Conservation (phyloP, 2,329 filamentous ascomycete species). For the Claviceps purpurea region DNA sequence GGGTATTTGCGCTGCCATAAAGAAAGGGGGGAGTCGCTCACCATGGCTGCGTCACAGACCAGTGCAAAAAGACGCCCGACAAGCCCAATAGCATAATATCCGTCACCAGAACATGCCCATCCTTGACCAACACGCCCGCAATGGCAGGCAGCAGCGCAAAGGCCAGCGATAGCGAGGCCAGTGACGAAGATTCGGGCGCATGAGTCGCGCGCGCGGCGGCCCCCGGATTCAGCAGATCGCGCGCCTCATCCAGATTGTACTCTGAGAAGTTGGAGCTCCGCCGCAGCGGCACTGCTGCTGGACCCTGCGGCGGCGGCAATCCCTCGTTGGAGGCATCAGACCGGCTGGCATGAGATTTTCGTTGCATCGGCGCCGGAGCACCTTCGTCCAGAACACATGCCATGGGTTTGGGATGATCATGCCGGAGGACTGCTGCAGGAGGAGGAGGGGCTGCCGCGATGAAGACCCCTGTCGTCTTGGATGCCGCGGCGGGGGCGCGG, state of each 20-base stretch:
- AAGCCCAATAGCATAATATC: constrained; percentile 71
- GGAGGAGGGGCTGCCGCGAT: constrained; percentile 12
- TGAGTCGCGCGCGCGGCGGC: constrained; percentile 25
- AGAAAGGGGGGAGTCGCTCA: constrained; percentile 25
- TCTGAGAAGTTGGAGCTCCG: constrained; percentile 72
- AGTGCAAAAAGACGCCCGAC: constrained; percentile 78
- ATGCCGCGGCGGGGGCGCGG: neutral
- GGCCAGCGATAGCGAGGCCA: constrained; percentile 68
- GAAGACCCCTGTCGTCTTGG: constrained; percentile 4
- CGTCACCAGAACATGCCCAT: constrained; percentile 71
- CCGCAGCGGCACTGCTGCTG: constrained; percentile 27
- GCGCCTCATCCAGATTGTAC: constrained; percentile 55
- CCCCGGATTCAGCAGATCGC: constrained; percentile 47
- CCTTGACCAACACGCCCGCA: constrained; percentile 72
- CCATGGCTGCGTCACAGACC: constrained; percentile 86
- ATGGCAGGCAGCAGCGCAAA: constrained; percentile 77
- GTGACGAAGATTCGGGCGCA: constrained; percentile 46
- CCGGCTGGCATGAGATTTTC: constrained; percentile 8
- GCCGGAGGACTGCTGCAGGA: constrained; percentile 20
- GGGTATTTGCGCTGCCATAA: too few species aligned
- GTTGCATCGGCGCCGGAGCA: constrained; percentile 10
- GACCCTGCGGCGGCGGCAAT: constrained; percentile 5
- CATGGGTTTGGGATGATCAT: constrained; percentile 23
- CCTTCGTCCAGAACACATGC: constrained; percentile 15
- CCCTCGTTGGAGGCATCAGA: constrained; percentile 17